Base-by-base conservation (phyloP, 164 flowering plant genomes). In the Macadamia tetraphylla region DNA sequence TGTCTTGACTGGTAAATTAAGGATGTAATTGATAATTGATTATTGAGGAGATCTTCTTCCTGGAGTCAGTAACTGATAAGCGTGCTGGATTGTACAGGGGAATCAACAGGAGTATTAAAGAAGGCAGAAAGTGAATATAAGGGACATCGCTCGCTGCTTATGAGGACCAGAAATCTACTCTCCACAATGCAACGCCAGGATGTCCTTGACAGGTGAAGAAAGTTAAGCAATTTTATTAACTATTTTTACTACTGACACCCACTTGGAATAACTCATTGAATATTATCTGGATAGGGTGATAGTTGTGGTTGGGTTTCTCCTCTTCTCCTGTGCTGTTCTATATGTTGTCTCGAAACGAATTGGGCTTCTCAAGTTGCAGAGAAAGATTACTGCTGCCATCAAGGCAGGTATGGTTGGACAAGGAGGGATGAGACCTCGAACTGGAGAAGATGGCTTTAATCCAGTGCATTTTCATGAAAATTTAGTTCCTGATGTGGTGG, bases 171-270 rank as follows among this genome's bases (percentile, higher is more conserved):
- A 51, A 82, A 81, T 74, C 83, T 94, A 29, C 94, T 94, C 18
- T 82, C 95, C 49, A 90, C 90, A 14, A 90, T 94, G 97, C 83
- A 81, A 66, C 96, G 94, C 9, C 92, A 94, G 77, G 98, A 91
- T 79, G 78, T 91, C 58, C 76, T 88, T 56, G 96, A 90, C 80
- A 84, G 97, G 98, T 91, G 74, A 46, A 40, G 43, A 63, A 51
- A 30, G 30, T 53, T 48, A n/a, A 7, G 1, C 35, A 31, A 4
- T 9, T 3, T 46, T 12, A 31, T 40, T 6, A 9, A 10, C 40
- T 7, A 6, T 42, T 40, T 72, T n/a, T 56, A 44, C 31, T 15
- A 10, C 23, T 29, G 52, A 48, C 18, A 15, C 46, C 68, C 14
- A 52, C 60, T 55, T 46, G 48, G 60, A 69, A 23, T 30, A 32